Percentiles rank a stretch among this genome's conserved stretches.
Conservation (phyloP, 495 filamentous ascomycete species). For the Penicillium taxi region DNA sequence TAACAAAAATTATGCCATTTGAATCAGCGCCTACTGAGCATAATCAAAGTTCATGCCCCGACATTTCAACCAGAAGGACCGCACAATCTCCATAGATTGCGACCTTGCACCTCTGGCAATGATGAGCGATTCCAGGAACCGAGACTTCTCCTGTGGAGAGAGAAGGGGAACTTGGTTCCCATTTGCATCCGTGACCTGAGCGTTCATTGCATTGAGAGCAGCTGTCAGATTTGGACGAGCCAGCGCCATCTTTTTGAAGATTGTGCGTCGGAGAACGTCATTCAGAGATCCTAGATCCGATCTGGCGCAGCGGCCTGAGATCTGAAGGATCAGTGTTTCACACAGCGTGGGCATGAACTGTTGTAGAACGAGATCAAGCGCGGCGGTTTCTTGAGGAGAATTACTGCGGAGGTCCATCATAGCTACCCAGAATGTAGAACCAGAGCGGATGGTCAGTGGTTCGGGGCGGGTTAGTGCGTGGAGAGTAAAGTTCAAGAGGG, state of each 20-base stretch:
- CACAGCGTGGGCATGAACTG: constrained; percentile 53
- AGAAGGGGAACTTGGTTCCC: constrained; percentile 13
- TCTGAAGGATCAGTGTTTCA: constrained; percentile 54
- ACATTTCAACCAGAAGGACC: constrained; percentile 63
- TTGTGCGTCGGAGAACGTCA: constrained; percentile 69
- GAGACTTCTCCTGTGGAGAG: constrained; percentile 28
- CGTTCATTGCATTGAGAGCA: constrained; percentile 48
- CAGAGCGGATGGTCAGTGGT: constrained; percentile 69
- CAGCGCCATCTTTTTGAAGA: constrained; percentile 56
- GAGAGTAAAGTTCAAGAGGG: constrained; percentile 71
- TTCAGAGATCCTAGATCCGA: constrained; percentile 70
- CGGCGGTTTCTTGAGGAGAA: constrained; percentile 31
- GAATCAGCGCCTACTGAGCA: constrained; percentile 33
- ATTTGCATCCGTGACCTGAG: constrained; percentile 24
- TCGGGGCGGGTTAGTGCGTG: constrained; percentile 64
- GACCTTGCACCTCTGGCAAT: constrained; percentile 51
- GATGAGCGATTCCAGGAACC: constrained; percentile 30
- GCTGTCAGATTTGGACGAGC: constrained; percentile 54
- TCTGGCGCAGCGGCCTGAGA: constrained; percentile 65
- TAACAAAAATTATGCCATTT: too few relatives aligned
- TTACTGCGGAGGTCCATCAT: constrained; percentile 34
- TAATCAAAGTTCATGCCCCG: constrained; percentile 62
- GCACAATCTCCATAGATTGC: constrained; percentile 52
- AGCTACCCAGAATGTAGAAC: constrained; percentile 73
- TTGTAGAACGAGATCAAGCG: constrained; percentile 47